Base-by-base conservation (phyloP, 495 filamentous ascomycete genomes). In the Penicillium fimorum region DNA sequence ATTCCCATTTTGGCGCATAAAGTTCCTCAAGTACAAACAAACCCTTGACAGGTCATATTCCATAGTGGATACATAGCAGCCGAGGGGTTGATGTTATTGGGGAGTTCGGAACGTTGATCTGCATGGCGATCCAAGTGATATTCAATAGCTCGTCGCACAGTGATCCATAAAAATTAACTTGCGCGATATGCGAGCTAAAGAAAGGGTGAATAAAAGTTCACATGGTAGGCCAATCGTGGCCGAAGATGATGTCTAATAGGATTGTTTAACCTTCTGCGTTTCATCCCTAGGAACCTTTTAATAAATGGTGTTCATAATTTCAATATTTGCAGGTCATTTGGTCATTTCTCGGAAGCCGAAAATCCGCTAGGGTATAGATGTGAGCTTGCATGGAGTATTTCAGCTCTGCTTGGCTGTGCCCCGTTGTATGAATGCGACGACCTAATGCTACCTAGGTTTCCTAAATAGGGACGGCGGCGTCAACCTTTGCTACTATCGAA, bases 1-100 rank as follows among this genome's bases (percentile, higher is more conserved):
- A 41, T 22, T 11, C 2, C 11, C 11, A 29, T 11, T 38, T n/a
- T 41, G 20, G 22, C 42, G 24, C 10, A 20, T 29, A 33, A 25
- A 56, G 13, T 51, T 12, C 22, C 15, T 51, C 42, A 13, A 43
- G 25, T 35, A 41, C 27, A 48, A 53, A 32, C 56, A 54, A 54
- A 44, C 43, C 22, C 15, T 25, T 60, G 64, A 67, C 53, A 60
- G 43, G 48, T 67, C 65, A 67, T 25, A 65, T 67, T 58, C 55
- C 40, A 27, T 17, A 17, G 58, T 51, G 53, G 45, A 51, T 42
- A 38, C 33, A 12, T 29, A 37, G 37, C 40, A 27, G 35, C 11
- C 17, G 25, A 17, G 18, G 2, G 32, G n/a, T 5, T 25, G 2
- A 22, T 38, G 12, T 56, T 41, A 65, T 63, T 63, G 50, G 63